These are phyloP conservation scores for Blastocystis sp. DNA, from an alignment of 352 stramenopile species.

Conservation along the genomic window DNA sequence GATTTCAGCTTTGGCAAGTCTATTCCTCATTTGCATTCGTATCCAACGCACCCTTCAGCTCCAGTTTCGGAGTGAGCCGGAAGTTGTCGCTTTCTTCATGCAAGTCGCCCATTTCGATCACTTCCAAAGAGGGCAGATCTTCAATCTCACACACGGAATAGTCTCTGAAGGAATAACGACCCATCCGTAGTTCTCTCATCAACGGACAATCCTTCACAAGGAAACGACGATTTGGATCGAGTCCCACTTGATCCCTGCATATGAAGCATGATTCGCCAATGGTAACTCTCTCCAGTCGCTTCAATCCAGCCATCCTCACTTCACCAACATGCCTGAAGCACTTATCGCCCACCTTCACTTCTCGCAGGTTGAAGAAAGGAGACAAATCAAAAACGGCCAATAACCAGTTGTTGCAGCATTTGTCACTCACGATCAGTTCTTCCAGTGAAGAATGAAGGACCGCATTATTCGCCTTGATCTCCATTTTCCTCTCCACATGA, in stretches of 20 bases:
- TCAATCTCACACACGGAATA: background rate
- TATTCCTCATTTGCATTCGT: background rate
- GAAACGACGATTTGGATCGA: background rate
- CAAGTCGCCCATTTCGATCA: background rate
- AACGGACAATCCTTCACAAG: background rate
- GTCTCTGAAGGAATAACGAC: background rate
- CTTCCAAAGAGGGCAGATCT: background rate
- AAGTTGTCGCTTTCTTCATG: background rate
- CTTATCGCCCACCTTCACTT: background rate
- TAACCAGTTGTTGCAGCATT: background rate
- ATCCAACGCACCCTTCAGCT: background rate
- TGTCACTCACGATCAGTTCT: background rate
- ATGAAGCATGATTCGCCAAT: background rate
- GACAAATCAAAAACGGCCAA: background rate
- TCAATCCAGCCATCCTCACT: background rate
- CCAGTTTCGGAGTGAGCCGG: background rate
- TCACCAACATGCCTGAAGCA: background rate
- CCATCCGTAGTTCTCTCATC: background rate
- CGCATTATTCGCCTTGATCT: background rate
- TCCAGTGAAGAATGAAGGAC: background rate
- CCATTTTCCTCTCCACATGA: background rate
- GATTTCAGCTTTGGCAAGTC: background rate
- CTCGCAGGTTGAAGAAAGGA: background rate
- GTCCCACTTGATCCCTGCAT: too few relatives aligned
- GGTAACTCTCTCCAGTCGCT: conserved; percentile 15